Evolutionary conservation across 805 yeast species (phyloP), one percentile per base, ranked within the genome.

Genomic region (Wickerhamia fluorescens): DNA sequence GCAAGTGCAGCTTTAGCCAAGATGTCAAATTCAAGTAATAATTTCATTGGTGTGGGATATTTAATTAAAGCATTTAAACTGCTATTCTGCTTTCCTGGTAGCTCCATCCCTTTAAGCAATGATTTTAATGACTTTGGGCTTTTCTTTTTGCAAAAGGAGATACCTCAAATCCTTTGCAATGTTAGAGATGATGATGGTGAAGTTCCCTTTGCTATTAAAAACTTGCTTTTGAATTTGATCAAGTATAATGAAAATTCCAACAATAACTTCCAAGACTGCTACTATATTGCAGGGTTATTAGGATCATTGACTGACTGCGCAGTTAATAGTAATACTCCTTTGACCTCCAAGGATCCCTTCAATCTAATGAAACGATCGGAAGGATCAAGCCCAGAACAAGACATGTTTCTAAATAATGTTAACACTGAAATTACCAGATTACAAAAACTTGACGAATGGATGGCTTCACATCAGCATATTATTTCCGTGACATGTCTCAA

Each of bases 181-280:
- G 69, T 87, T 2, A 67, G 71, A 29, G 78, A 82, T 45, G 71
- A 74, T 16, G 64, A 69, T 19, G 87, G 85, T 1, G 51, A 58
- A 52, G 85, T 64, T 61, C 94, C 38, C 1, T 38, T 58, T 2
- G 75, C 67, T 27, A 66, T 87, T 7, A 73, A 73, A 44, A 58
- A 66, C 23, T 71, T 89, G 33, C 41, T 89, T 25, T 56, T 88
- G 31, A 85, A 78, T 44, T 50, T 88, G 29, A 59, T 89, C 36
- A 72, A 83, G 34, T 89, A 76, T 56, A 88, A 88, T 47, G 96
- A 89, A 41, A 89, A 92, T 48, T 66, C 83, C 13, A 79, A 71
- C 41, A 89, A 89, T 49, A 66, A 68, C 6, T 89, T 73, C 49
- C 73, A 78, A 28, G 97, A 89, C 49, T 64, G 79, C 25, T 70